Evolutionary conservation across 768 basidiomycete species (phyloP).

Genomic region (Lactifluus rugatus): DNA sequence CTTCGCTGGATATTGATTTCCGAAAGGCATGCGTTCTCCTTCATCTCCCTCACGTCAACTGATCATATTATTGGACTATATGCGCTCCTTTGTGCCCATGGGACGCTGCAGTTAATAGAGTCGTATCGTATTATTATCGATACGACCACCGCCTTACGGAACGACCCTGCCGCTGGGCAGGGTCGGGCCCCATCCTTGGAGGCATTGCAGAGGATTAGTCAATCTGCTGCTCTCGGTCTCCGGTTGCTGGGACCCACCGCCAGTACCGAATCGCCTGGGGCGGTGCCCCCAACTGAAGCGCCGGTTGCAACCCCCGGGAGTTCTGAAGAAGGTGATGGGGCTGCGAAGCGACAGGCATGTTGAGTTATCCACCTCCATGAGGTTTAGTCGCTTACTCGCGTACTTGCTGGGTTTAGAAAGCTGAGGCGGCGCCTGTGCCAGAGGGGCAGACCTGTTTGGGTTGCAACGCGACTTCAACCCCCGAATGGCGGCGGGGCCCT

Average conservation of each 20-base stretch:
- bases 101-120: conserved; percentile 30
- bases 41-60: neutral
- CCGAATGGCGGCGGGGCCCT: conserved; percentile 80
- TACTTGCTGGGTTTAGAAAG: conserved; percentile 22
- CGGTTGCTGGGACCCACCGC: conserved; percentile 38
- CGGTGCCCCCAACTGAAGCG: conserved; percentile 9
- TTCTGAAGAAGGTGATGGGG: conserved; percentile 23
- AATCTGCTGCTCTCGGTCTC: conserved; percentile 34
- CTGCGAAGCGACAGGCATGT: conserved; percentile 24
- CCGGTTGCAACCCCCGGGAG: conserved; percentile 18
- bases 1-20: conserved; percentile 32
- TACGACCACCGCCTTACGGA: conserved; percentile 26
- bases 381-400: conserved; percentile 5
- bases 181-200: conserved; percentile 22
- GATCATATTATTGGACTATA: neutral
- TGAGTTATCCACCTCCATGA: conserved; percentile 1
- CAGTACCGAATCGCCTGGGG: conserved; percentile 17
- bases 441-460: conserved; percentile 73
- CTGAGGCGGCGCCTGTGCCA: conserved; percentile 36
- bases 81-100: neutral
- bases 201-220: conserved; percentile 36
- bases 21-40: conserved; percentile 28
- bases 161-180: conserved; percentile 22
- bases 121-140: conserved; percentile 38
- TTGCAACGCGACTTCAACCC: conserved; percentile 75